These are phyloP conservation scores for Thinopyrum elongatum DNA, from an alignment of 176 grass and related monocot genomes.

Conservation along the genomic window DNA sequence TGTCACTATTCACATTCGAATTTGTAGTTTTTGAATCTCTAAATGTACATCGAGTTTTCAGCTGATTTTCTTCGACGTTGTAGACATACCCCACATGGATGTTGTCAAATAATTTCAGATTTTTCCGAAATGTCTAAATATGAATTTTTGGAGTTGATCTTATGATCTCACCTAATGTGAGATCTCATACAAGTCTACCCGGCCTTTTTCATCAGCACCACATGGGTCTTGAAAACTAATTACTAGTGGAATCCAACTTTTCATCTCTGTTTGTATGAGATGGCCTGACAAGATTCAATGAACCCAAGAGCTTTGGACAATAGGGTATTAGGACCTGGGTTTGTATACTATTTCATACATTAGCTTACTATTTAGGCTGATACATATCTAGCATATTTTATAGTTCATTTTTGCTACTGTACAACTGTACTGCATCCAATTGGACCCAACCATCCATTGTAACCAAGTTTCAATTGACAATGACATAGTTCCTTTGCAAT, in stretches of 20 bases:
- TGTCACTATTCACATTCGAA: no score
- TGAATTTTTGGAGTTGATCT: no score
- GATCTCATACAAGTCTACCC: no score
- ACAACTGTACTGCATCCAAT: background rate
- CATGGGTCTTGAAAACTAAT: constrained; percentile 13
- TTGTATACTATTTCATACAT: background rate
- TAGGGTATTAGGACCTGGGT: background rate
- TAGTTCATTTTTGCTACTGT: constrained; percentile 12
- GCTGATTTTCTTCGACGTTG: no score
- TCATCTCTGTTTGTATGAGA: background rate
- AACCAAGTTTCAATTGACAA: background rate
- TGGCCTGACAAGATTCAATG: background rate
- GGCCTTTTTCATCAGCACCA: background rate
- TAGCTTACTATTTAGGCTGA: background rate
- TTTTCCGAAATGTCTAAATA: no score
- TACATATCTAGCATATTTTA: background rate
- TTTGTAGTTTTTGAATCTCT: no score
- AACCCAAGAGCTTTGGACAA: background rate
- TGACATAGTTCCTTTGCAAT: background rate
- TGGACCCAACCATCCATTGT: background rate
- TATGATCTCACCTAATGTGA: no score
- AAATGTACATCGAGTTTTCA: no score
- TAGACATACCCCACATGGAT: no score
- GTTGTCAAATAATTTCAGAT: no score
- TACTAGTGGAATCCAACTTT: background rate